A percentile compares a stretch with the other conserved stretches of the same genome.
phyloP scores from a whole-genome alignment of 805 yeast genomes.

The Wickerhamiella galacta region DNA sequence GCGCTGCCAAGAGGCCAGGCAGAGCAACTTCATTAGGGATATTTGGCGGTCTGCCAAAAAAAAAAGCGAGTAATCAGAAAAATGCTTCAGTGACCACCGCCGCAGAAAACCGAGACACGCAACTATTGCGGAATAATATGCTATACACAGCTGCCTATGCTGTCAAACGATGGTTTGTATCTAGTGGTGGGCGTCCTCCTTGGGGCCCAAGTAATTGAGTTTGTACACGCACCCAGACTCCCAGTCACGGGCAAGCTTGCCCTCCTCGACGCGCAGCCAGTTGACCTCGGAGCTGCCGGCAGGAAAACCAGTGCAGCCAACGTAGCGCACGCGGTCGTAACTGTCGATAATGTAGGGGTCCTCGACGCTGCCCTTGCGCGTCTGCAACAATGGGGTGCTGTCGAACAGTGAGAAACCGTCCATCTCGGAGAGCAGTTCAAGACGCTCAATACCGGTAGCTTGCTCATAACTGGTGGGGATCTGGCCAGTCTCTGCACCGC shows the following conservation, averaged over 20 bases:
- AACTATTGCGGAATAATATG: too few relatives aligned
- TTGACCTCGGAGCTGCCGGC: conserved; percentile 78
- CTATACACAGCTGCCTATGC: too few relatives aligned
- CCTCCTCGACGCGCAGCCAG: conserved; percentile 83
- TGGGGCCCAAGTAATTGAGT: conserved; percentile 70
- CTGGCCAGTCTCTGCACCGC: conserved; percentile 42
- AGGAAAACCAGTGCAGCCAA: conserved; percentile 95
- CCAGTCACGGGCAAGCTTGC: conserved; percentile 88
- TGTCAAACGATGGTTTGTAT: too few relatives aligned
- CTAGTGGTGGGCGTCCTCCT: too few relatives aligned
- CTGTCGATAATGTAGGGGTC: conserved; percentile 85
- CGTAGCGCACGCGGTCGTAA: conserved; percentile 82
- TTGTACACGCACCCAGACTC: conserved; percentile 95
- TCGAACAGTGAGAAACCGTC: conserved; percentile 89
- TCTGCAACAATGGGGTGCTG: conserved; percentile 68
- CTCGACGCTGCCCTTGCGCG: conserved; percentile 77
- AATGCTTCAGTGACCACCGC: too few relatives aligned
- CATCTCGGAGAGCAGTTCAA: conserved; percentile 81
- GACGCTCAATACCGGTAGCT: conserved; percentile 96
- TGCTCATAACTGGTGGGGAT: conserved; percentile 91
- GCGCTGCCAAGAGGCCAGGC: too few relatives aligned
- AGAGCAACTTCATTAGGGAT: too few relatives aligned
- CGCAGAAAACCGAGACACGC: too few relatives aligned
- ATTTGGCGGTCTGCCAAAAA: too few relatives aligned
- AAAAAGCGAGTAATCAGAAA: too few relatives aligned